Conservation (phyloP, 2,329 filamentous ascomycete genomes). For the Aspergillus terreus region DNA sequence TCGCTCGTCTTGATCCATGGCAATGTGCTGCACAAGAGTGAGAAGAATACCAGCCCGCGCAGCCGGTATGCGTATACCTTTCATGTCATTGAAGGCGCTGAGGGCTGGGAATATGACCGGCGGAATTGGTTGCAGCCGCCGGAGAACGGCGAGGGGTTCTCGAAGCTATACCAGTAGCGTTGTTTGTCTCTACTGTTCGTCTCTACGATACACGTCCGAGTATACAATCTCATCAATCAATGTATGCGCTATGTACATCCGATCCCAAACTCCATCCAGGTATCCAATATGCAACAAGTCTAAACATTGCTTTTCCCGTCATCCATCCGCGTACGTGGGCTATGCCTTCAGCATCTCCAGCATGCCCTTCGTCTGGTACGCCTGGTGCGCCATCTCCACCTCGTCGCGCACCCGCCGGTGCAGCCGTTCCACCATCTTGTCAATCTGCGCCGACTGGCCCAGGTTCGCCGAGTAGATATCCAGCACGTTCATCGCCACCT, state of each 20-base stretch:
- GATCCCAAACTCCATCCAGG: conserved; percentile 18
- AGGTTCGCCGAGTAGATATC: conserved; percentile 84
- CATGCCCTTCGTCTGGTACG: conserved; percentile 82
- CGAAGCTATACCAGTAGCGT: conserved; percentile 49
- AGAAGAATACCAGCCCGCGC: conserved; percentile 81
- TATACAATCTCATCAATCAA: not conserved
- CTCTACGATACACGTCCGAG: too few relatives aligned
- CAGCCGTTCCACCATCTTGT: conserved; percentile 65
- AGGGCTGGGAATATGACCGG: conserved; percentile 67
- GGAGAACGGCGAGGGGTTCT: conserved; percentile 72
- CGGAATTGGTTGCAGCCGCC: conserved; percentile 93
- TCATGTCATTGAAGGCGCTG: conserved; percentile 84
- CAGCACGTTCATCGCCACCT: conserved; percentile 75
- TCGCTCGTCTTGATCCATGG: conserved; percentile 92
- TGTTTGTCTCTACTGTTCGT: too few relatives aligned
- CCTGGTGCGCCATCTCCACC: conserved; percentile 78
- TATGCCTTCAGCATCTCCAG: conserved; percentile 63
- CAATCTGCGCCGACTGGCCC: conserved; percentile 68
- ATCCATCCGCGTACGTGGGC: too few relatives aligned
- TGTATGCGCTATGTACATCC: conserved; percentile 3
- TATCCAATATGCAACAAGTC: conserved; percentile 15
- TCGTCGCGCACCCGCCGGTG: conserved; percentile 69
- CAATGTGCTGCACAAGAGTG: conserved; percentile 92
- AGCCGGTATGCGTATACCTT: conserved; percentile 96
- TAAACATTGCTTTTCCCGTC: conserved; percentile 1